Base-by-base conservation (phyloP, 1,139 yeast genomes). In the Debaryomyces robertsiae region DNA sequence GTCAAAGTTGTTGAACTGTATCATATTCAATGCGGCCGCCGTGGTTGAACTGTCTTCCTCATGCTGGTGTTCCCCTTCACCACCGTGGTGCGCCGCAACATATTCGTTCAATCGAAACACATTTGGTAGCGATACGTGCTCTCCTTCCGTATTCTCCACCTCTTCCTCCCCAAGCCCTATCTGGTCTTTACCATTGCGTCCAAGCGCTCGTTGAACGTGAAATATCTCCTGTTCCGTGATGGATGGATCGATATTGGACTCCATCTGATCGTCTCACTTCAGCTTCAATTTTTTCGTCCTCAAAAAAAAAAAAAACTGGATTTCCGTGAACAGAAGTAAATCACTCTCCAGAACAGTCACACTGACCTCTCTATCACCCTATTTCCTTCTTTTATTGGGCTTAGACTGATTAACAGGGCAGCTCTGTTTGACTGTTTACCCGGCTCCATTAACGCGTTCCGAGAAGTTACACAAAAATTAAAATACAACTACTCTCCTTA, bases 1-100 rank as follows among this genome's bases (percentile, higher is more conserved):
- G 13, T 46, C 53, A 29, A 47, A 41, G 16, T 42, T 48, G 30
- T 49, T 43, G 36, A 45, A 46, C 29, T 53, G 46, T 28, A 55
- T 48, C 52, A 55, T 52, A 29, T 49, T 48, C 29, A 55, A 43
- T 6, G 59, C 60, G 5, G 54, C 53, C 4, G 51, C 48, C 7
- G 58, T 47, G 9, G 51, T 48, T 2, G 47, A 36, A 23, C 41
- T 41, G 15, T 39, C 44, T 18, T 47, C 46, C 9, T 46, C 45
- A 15, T 23, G 48, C 32, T 32, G 40, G 16, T 7, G 34, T 32
- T 14, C 30, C 9, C 9, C 23, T 34, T 14, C 14, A 9, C 27
- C 30, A 27, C 30, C 30, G 11, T 38, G 28, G 17, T 27, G 27
- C 14, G 32, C 45, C 9, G 37, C 19, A 13, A 43, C 48, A 41